phyloP scores from a whole-genome alignment of 2,329 filamentous ascomycete genomes.

The Thyridium curvatum region DNA sequence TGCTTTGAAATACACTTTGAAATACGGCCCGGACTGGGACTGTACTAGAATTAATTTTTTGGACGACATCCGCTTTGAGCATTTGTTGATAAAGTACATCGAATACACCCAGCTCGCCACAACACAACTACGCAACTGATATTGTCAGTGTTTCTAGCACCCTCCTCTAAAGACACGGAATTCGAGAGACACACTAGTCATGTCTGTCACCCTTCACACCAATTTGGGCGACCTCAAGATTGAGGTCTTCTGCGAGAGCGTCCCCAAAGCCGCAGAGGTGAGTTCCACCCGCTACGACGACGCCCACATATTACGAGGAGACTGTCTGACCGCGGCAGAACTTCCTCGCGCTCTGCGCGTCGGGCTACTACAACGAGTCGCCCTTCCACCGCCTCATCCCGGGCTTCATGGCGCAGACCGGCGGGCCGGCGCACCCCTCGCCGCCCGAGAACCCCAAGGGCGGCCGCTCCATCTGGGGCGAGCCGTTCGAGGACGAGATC shows the following conservation, averaged over 20 bases:
- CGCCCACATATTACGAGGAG: too few relatives aligned
- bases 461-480: constrained; percentile 68
- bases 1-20: too few relatives aligned
- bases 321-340: constrained; percentile 55
- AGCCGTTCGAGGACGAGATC: constrained; percentile 75
- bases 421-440: constrained; percentile 49
- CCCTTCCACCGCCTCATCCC: constrained; percentile 78
- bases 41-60: too few relatives aligned
- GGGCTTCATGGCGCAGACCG: constrained; percentile 74
- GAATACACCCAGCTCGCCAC: background rate
- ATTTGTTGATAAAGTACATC: too few relatives aligned
- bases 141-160: too few relatives aligned
- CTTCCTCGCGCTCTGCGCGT: constrained; percentile 81
- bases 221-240: constrained; percentile 87
- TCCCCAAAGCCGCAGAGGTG: constrained; percentile 86
- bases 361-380: constrained; percentile 67
- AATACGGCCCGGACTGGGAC: too few relatives aligned
- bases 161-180: too few relatives aligned
- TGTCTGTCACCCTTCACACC: constrained; percentile 77
- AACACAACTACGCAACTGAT: too few relatives aligned
- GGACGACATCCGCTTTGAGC: too few relatives aligned
- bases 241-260: constrained; percentile 91
- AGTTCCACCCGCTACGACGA: too few relatives aligned
- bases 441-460: constrained; percentile 57
- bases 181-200: constrained; percentile 19